Percentiles rank a stretch among this genome's conserved stretches.
phyloP scores from a whole-genome alignment of 768 basidiomycete genomes.

The Rhodotorula toruloides region DNA sequence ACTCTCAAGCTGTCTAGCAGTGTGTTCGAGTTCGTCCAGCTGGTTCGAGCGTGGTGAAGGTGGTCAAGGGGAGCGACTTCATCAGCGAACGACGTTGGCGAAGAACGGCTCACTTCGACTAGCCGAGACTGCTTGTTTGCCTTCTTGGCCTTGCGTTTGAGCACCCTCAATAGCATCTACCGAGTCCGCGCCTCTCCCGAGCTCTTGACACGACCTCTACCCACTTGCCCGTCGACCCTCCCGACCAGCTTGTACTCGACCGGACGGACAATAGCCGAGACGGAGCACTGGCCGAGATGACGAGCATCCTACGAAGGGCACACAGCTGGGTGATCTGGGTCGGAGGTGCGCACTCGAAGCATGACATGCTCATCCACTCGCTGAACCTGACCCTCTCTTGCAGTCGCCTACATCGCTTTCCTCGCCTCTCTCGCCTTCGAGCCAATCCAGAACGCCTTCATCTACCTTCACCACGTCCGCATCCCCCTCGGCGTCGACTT shows the following conservation, averaged over 20 bases:
- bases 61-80: background rate
- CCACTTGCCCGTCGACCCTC: background rate
- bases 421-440: constrained; percentile 50
- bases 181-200: no score
- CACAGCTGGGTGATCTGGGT: constrained; percentile 49
- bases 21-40: no score
- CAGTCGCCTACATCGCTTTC: constrained; percentile 53
- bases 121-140: background rate
- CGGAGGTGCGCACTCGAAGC: constrained; percentile 36
- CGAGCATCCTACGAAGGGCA: constrained; percentile 42
- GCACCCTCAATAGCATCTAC: no score
- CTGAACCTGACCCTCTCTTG: constrained; percentile 40
- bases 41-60: background rate
- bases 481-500: constrained; percentile 55
- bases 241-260: no score
- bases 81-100: background rate
- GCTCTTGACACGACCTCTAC: no score
- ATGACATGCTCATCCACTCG: background rate
- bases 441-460: constrained; percentile 46
- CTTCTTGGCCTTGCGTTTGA: no score
- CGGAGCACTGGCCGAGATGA: background rate
- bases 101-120: background rate
- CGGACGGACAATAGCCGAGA: no score
- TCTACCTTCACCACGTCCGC: constrained; percentile 65
- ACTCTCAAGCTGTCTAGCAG: no score